Conservation (phyloP, 371 early-diverging fungal species). For the Astathelohania contejeani region DNA sequence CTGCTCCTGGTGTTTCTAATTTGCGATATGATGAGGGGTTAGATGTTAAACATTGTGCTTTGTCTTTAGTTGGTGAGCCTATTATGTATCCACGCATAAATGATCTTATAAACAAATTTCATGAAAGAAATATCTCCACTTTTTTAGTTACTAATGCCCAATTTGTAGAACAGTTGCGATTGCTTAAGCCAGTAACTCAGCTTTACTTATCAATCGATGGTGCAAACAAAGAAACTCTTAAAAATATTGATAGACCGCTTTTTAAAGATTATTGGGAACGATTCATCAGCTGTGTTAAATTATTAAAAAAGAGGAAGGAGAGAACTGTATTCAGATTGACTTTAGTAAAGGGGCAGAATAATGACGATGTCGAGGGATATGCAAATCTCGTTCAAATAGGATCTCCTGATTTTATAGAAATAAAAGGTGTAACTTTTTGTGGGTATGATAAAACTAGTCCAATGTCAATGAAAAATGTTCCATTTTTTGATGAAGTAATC, state of each 20-base stretch:
- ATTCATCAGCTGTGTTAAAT: constrained; percentile 58
- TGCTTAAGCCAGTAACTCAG: constrained; percentile 60
- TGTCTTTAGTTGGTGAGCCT: constrained; percentile 59
- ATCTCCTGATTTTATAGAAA: constrained; percentile 62
- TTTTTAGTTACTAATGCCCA: constrained; percentile 68
- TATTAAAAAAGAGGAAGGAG: constrained; percentile 57
- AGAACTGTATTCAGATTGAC: constrained; percentile 61
- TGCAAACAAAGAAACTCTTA: constrained; percentile 59
- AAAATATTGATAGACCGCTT: constrained; percentile 62
- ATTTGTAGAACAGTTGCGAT: constrained; percentile 55
- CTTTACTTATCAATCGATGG: constrained; percentile 64
- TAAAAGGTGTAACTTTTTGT: constrained; percentile 61
- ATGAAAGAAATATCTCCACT: constrained; percentile 58
- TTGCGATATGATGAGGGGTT: constrained; percentile 61
- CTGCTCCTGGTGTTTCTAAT: constrained; percentile 61
- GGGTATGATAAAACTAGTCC: constrained; percentile 32
- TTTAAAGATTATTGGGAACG: constrained; percentile 67
- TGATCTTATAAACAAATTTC: constrained; percentile 59
- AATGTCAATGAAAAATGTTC: constrained; percentile 53
- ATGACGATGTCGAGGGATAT: constrained; percentile 59
- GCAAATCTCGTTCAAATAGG: constrained; percentile 59
- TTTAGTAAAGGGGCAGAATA: constrained; percentile 62
- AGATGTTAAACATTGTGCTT: constrained; percentile 58
- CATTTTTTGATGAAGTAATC: constrained; percentile 62
- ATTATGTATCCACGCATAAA: constrained; percentile 69